A percentile compares a stretch with the other conserved stretches of the same genome.
These are phyloP conservation scores for Haplosporangium gracile DNA, from an alignment of 192 early-diverging fungal genomes.

Conservation along the genomic window DNA sequence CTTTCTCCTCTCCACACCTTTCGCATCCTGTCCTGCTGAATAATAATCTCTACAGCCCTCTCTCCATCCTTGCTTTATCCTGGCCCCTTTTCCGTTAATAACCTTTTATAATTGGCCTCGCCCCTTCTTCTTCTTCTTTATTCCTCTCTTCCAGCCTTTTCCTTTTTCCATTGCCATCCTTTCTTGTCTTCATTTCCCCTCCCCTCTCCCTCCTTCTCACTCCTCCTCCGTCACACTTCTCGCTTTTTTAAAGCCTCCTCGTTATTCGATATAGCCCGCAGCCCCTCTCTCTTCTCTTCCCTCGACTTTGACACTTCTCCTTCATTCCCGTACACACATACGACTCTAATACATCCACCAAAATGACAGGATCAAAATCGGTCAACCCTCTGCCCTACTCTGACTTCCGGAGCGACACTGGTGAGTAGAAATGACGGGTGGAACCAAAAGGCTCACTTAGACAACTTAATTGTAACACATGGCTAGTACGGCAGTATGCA, in stretches of 20 bases:
- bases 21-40: background rate
- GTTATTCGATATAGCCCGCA: background rate
- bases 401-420: slow-evolving; percentile 52
- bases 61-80: background rate
- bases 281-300: background rate
- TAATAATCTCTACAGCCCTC: background rate
- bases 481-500: background rate
- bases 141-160: background rate
- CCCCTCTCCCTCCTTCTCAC: background rate
- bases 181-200: background rate
- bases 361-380: slow-evolving; percentile 6
- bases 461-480: background rate
- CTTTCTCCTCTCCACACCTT: background rate
- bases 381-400: slow-evolving; percentile 52
- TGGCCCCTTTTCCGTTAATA: slow-evolving; percentile 5
- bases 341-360: background rate
- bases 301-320: background rate
- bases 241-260: background rate
- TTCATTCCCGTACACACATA: background rate
- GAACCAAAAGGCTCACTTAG: background rate
- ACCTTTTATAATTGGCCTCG: background rate
- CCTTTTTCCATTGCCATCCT: background rate
- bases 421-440: background rate
- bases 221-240: background rate
- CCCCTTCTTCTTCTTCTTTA: background rate